Evolutionary conservation across 2,329 filamentous ascomycete genomes (phyloP).

Genomic region (Xylaria multiplex): DNA sequence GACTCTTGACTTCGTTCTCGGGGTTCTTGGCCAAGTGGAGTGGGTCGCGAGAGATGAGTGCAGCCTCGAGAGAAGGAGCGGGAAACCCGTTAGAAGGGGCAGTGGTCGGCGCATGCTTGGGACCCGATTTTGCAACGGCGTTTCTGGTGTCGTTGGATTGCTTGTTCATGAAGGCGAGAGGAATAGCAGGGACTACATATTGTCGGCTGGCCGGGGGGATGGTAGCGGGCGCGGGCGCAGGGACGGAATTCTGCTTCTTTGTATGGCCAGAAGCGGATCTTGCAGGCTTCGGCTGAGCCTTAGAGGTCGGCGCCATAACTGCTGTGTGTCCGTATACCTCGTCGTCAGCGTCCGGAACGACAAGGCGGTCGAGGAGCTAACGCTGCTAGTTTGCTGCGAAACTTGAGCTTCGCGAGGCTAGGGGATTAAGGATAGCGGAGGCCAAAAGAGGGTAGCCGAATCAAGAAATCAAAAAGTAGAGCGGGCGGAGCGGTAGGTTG

Average conservation of each 20-base stretch:
- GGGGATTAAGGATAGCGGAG: constrained; percentile 8
- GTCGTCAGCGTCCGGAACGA: constrained; percentile 22
- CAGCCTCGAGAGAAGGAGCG: constrained; percentile 48
- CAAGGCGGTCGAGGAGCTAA: constrained; percentile 15
- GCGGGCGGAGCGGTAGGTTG: constrained; percentile 3
- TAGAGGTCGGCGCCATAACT: constrained; percentile 46
- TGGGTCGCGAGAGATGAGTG: constrained; percentile 43
- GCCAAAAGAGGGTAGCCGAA: constrained; percentile 14
- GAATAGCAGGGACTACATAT: constrained; percentile 48
- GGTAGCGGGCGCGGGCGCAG: constrained; percentile 28
- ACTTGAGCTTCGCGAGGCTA: constrained; percentile 12
- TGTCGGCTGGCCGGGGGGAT: constrained; percentile 38
- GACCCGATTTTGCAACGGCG: constrained; percentile 27
- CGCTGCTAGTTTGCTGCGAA: constrained; percentile 8
- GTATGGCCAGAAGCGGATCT: constrained; percentile 42
- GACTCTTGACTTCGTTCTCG: constrained; percentile 41
- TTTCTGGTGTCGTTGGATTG: constrained; percentile 37
- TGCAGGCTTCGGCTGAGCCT: constrained; percentile 43
- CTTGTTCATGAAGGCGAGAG: constrained; percentile 46
- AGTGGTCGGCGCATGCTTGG: constrained; percentile 34
- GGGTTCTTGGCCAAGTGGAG: constrained; percentile 39
- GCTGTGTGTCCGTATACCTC: constrained; percentile 11
- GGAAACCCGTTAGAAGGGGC: constrained; percentile 40
- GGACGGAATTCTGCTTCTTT: constrained; percentile 40
- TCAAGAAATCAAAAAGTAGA: constrained; percentile 14